Base-by-base conservation (phyloP, 345 rosid species). In the rapeseed (Brassica napus) region DNA sequence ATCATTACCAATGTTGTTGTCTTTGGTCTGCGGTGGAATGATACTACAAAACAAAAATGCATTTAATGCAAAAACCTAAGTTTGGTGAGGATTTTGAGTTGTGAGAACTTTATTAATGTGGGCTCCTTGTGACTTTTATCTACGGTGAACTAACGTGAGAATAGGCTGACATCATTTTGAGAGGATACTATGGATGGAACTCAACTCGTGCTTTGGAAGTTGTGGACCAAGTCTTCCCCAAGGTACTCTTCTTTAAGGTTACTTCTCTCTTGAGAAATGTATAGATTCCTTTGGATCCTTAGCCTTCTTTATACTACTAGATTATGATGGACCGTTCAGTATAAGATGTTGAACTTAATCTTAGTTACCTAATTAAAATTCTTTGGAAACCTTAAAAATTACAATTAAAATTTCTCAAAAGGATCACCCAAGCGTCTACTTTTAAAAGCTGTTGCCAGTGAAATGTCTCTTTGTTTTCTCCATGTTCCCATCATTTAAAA, bases 131-230 rank as follows among this genome's bases (percentile, higher is more conserved):
- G 71, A 68, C 70, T 68, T 10, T 34, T 49, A 32, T 67, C 30
- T 39, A 28, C 2, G 54, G 44, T 64, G 42, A 37, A 63, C 32
- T 4, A 69, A 74, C 58, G 79, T 57, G 65, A 37, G 65, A 37
- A 34, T 74, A 96, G 99, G 99, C 98, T 31, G 99, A 96, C 82
- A 82, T 96, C 37, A 7, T 93, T 69, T 67, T 96, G 72, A 84
- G 97, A 72, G 99, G 99, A 7, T 96, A 96, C 71, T 87, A 84
- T 49, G 98, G 97, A 31, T 93, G 99, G 98, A 95, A 95, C 79
- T 91, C 99, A 3, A 77, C 88, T 67, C 99, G 97, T 37, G 98
- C 98, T 37, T n/a, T 93, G 58, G 78, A 89, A 79, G 91, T 89
- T 72, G 88, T 96, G 4, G 92, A 93, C 83, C 84, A 86, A 81